Percentiles rank a stretch among this genome's conserved stretches.
Conservation (phyloP, 78 protist genomes). For the Protostelium mycophagum region DNA sequence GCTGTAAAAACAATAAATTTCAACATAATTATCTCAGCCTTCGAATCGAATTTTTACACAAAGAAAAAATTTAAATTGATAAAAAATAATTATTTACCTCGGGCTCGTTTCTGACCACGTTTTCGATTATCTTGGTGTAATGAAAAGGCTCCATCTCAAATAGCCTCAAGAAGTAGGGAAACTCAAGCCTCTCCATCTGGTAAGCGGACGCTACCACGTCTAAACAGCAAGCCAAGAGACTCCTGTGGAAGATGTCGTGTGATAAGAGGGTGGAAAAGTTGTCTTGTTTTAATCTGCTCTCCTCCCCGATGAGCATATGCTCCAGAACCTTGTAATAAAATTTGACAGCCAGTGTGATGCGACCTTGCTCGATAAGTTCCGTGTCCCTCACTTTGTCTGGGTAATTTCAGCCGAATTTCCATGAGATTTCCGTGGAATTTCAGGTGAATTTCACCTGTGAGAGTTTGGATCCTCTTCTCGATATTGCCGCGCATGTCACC, state of each 20-base stretch:
- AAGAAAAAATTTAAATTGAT: too few relatives aligned
- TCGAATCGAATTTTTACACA: too few relatives aligned
- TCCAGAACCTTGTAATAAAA: neutral
- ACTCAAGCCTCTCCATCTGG: constrained; percentile 16
- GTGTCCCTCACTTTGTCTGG: neutral
- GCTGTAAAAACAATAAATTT: too few relatives aligned
- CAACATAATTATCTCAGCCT: too few relatives aligned
- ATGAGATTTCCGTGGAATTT: too few relatives aligned
- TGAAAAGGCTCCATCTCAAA: constrained; percentile 32
- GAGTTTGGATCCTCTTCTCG: neutral
- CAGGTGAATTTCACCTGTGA: neutral
- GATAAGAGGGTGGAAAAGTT: constrained; percentile 1
- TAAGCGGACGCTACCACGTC: constrained; percentile 40
- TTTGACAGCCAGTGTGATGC: neutral
- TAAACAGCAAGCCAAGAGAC: constrained; percentile 25
- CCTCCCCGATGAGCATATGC: neutral
- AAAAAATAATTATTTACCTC: constrained; percentile 1
- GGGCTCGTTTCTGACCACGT: neutral
- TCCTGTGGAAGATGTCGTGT: constrained; percentile 30
- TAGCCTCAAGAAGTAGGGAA: constrained; percentile 29
- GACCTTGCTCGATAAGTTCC: neutral
- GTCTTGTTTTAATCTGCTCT: neutral
- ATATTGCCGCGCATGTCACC: neutral
- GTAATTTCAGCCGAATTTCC: neutral
- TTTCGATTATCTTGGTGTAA: constrained; percentile 14